phyloP scores from a whole-genome alignment of 2,329 filamentous ascomycete genomes.

The Trichoderma sp. region DNA sequence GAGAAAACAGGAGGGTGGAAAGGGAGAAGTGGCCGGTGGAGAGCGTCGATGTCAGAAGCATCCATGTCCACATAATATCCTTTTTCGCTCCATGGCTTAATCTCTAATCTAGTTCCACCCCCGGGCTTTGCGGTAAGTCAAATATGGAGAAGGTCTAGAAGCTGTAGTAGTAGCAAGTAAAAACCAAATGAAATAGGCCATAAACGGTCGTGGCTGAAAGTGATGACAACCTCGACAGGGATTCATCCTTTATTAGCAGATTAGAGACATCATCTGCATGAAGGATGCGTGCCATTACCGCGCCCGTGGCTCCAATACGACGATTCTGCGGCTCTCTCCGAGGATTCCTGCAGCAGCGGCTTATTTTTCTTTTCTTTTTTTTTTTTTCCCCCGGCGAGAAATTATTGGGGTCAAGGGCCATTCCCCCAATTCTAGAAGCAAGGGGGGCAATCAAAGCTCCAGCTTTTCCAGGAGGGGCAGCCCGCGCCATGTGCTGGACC shows the following conservation, averaged over 20 bases:
- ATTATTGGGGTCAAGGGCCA: neutral
- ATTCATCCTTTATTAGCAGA: neutral
- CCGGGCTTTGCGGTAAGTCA: neutral
- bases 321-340: neutral
- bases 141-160: neutral
- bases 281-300: neutral
- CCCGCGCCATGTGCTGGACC: neutral
- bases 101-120: neutral
- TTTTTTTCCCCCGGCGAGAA: neutral
- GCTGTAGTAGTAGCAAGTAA: neutral
- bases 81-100: neutral
- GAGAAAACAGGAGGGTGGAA: neutral
- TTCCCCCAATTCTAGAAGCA: neutral
- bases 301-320: neutral
- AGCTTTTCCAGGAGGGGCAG: constrained; percentile 12
- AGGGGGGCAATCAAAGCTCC: neutral
- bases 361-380: neutral
- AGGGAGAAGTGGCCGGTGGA: neutral
- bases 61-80: neutral
- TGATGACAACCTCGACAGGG: neutral
- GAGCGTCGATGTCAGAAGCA: neutral
- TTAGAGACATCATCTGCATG: neutral
- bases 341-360: neutral
- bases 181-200: neutral
- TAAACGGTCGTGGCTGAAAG: neutral